These are phyloP conservation scores for Curvularia sp. DNA, from an alignment of 2,329 filamentous ascomycete genomes.

Conservation along the genomic window DNA sequence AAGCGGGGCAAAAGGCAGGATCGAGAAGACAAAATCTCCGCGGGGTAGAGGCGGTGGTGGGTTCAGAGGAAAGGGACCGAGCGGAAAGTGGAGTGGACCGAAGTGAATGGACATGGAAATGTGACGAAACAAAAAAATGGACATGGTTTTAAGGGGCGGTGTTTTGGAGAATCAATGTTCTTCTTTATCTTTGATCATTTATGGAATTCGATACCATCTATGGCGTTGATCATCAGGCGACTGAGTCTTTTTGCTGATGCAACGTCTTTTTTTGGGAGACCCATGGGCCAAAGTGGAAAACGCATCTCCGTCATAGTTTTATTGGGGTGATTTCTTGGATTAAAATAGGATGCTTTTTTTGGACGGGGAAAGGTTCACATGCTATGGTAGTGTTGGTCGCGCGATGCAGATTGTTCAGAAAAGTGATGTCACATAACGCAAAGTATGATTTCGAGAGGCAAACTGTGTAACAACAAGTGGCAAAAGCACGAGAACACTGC, in stretches of 20 bases:
- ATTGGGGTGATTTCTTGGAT: not conserved
- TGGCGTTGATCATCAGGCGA: not conserved
- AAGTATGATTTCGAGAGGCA: constrained; percentile 2
- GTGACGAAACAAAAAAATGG: constrained; percentile 10
- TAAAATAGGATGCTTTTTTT: not conserved
- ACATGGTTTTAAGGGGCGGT: not conserved
- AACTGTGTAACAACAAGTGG: constrained; percentile 1
- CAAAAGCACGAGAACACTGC: not conserved
- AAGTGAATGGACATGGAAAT: constrained; percentile 10
- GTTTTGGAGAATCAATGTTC: not conserved
- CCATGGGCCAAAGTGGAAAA: not conserved
- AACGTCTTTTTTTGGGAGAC: not conserved
- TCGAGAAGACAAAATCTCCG: constrained; percentile 16
- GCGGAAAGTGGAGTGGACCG: constrained; percentile 19
- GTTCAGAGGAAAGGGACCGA: constrained; percentile 14
- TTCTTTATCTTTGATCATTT: not conserved
- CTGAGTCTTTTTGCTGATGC: not conserved
- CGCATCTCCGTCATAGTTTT: not conserved
- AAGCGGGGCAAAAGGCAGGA: constrained; percentile 26
- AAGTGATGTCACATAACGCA: not conserved
- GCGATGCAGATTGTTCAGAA: not conserved
- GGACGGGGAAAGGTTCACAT: not conserved
- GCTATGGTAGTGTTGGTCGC: not conserved
- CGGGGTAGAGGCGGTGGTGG: constrained; percentile 22
- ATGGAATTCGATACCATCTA: constrained; percentile 8